These are phyloP conservation scores for Colletotrichum eremochloae DNA, from an alignment of 2,329 filamentous ascomycete species.

Conservation along the genomic window DNA sequence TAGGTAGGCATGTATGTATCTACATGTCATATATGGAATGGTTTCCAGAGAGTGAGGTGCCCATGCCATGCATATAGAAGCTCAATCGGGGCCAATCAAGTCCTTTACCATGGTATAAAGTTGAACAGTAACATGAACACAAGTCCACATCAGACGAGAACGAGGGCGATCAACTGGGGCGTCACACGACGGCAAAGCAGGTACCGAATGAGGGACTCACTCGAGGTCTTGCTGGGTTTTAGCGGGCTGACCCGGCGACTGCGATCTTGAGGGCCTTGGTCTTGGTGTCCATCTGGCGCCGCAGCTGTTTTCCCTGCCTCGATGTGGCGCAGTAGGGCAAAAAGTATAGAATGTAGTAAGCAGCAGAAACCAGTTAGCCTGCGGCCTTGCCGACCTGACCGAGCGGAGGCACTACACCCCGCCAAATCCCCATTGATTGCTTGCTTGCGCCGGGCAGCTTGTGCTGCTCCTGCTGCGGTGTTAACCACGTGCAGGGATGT, in stretches of 20 bases:
- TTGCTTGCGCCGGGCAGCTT: background rate
- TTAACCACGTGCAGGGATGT: constrained; percentile 40
- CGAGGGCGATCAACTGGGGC: background rate
- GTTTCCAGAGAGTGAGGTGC: background rate
- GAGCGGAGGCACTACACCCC: background rate
- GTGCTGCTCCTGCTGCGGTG: constrained; percentile 12
- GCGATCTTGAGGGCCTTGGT: background rate
- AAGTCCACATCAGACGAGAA: background rate
- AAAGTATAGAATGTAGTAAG: background rate
- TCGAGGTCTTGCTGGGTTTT: constrained; percentile 31
- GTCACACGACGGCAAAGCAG: background rate
- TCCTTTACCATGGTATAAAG: background rate
- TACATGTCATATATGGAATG: background rate
- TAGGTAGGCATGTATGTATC: no score
- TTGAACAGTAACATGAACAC: background rate
- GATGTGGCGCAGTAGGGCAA: constrained; percentile 32
- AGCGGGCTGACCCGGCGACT: constrained; percentile 13
- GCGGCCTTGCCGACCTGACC: background rate
- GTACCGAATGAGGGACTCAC: background rate
- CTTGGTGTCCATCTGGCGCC: background rate
- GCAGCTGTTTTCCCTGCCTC: constrained; percentile 2
- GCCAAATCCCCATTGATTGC: background rate
- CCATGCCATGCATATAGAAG: background rate
- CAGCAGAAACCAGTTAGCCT: background rate
- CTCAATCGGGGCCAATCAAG: background rate